Percentiles rank a stretch among this genome's conserved stretches.
These are phyloP conservation scores for Xylogone sp. DNA, from an alignment of 2,329 filamentous ascomycete species.

Conservation along the genomic window DNA sequence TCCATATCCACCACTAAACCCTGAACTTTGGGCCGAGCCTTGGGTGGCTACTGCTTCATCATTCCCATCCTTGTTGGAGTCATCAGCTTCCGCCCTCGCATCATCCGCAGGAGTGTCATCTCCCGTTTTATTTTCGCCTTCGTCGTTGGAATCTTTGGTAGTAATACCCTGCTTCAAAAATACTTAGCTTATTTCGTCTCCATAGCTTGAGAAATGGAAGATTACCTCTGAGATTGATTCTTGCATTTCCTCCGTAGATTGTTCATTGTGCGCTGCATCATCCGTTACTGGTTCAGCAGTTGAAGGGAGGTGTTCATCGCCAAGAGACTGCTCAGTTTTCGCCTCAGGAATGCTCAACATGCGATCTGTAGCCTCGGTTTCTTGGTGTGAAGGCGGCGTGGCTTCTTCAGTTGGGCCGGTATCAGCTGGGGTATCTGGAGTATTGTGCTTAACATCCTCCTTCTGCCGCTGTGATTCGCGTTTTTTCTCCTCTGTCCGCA, in stretches of 20 bases:
- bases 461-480: constrained; percentile 59
- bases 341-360: constrained; percentile 4
- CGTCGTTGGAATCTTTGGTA: constrained; percentile 25
- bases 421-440: constrained; percentile 26
- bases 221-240: constrained; percentile 34
- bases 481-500: constrained; percentile 90
- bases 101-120: constrained; percentile 10
- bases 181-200: constrained; percentile 11
- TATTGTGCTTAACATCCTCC: constrained; percentile 29
- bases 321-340: constrained; percentile 6
- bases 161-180: constrained; percentile 25
- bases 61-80: constrained; percentile 12
- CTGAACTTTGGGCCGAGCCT: constrained; percentile 1
- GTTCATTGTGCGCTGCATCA: constrained; percentile 8
- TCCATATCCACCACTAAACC: constrained; percentile 34
- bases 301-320: constrained; percentile 5
- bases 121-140: constrained; percentile 11
- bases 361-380: constrained; percentile 4
- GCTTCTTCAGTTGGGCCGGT: constrained; percentile 18
- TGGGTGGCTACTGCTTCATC: constrained; percentile 7
- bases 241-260: constrained; percentile 31
- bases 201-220: neutral
- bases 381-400: constrained; percentile 6
- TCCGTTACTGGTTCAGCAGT: constrained; percentile 5
- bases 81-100: constrained; percentile 8